Conservation (phyloP, 352 stramenopile genomes). For the Poterioochromonas sp. region DNA sequence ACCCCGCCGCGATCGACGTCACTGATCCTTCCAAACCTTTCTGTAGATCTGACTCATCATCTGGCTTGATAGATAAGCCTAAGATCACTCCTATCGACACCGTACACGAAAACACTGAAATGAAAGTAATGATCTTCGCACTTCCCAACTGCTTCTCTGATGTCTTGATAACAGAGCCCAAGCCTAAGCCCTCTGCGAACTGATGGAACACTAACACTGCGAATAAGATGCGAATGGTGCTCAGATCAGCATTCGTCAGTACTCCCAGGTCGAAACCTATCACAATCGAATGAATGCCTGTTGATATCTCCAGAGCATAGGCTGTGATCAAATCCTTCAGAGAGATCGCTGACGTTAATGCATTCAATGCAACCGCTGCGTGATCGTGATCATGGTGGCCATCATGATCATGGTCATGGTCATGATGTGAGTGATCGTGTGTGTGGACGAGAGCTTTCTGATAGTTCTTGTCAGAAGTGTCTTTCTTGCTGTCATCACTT, state of each 20-base stretch:
- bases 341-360: neutral
- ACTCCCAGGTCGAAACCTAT: constrained; percentile 1
- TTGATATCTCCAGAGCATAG: constrained; percentile 8
- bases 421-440: neutral
- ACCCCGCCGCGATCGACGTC: neutral
- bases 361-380: neutral
- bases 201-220: neutral
- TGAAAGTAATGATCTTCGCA: neutral
- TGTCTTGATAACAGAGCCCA: neutral
- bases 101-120: neutral
- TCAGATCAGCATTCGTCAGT: neutral
- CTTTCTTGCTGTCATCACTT: no score
- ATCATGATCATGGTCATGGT: neutral
- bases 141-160: neutral
- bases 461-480: neutral
- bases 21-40: neutral
- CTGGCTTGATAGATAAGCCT: neutral
- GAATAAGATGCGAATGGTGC: neutral
- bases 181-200: neutral
- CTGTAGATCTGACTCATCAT: no score
- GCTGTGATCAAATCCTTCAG: neutral
- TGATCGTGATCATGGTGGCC: neutral
- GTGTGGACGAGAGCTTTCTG: neutral
- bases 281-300: neutral
- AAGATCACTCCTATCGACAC: constrained; percentile 4